Base-by-base conservation (phyloP, 192 early-diverging fungal genomes). In the Linnemannia elongata region DNA sequence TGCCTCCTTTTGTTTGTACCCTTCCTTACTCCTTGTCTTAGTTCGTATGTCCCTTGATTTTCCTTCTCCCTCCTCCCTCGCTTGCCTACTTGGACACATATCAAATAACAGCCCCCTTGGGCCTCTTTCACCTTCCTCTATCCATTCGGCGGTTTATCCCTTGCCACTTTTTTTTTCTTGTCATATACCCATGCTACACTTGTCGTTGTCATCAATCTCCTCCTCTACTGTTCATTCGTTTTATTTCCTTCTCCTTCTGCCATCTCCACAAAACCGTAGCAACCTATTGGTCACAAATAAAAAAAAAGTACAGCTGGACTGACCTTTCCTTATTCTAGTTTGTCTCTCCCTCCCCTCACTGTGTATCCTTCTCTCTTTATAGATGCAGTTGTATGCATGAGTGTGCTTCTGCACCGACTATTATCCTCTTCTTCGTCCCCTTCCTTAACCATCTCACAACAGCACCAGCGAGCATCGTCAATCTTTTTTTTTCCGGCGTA, bases 261-360 rank as follows among this genome's bases (percentile, higher is more conserved):
- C 9, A 33, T 60, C 60, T 33, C 60, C 60, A 66, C 30, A 66
- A 66, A 33, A 30, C 30, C n/a, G 12, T 30, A 66, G 60, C 12
- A 33, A 66, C 9, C 20, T 18, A 66, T 33, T 27, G 60, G 13
- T 3, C 8, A 33, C 12, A 4, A 71, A 69, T n/a, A 55, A 41
- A 47, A 33, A 55, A 75, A 55, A 54, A 36, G 81, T 77, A 72
- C 81, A 77, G 81, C 75, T 82, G 81, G 81, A 82, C 75, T 77
- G 54, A 15, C 68, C 75, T 71, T 76, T 82, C 69, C 70, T 82
- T 63, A 36, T 75, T 52, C 36, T 18, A 9, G 17, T 42, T 36
- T 66, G 9, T 15, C 35, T 69, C 39, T 13, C 27, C 12, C 24
- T 74, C 72, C 30, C 15, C 44, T n/a, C 72, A 41, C 44, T 30